Base-by-base conservation (phyloP, 345 rosid species). In the Salix suchowensis region DNA sequence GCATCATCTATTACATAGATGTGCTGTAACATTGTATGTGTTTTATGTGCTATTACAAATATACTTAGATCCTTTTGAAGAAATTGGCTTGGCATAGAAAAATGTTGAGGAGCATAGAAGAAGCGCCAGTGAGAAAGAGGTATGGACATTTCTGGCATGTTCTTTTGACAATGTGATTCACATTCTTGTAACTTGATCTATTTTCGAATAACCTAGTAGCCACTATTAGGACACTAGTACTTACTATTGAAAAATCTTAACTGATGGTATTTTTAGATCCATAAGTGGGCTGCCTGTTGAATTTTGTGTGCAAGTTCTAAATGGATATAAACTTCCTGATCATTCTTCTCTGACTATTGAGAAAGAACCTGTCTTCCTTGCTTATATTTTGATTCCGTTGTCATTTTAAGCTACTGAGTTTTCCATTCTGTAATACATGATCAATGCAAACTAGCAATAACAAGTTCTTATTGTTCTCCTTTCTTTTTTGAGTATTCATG, bases 51-150 rank as follows among this genome's bases (percentile, higher is more conserved):
- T 12, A 65, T 55, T 74, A 68, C 82, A 93, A 98, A 78, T 88
- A 84, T 88, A 87, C 81, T 73, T 88, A 70, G 98, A 96, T 83
- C 96, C 97, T 65, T 92, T 95, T 86, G 99, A 93, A 85, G 97
- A 92, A 67, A 86, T 93, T 71, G 94, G 92, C 70, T 80, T 80
- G 77, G 85, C 91, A 21, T 95, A 89, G 81, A 85, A 72, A 76
- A 91, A 85, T 86, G 97, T 94, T 50, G 95, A 96, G 71, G 82
- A 78, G 82, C 98, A 91, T 76, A 87, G 99, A 85, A 88, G 94
- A 85, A 96, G 99, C 74, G 99, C 97, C 36, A 80, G 72, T 67
- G 98, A 94, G 83, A 87, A 92, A 77, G 95, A 94, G 95, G 98
- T 92, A 82, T 52, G 67, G 28, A 50, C 32, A 13, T 71, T 32